These are phyloP conservation scores for Neophaeococcomyces mojaviensis DNA, from an alignment of 2,329 filamentous ascomycete species.

Conservation along the genomic window DNA sequence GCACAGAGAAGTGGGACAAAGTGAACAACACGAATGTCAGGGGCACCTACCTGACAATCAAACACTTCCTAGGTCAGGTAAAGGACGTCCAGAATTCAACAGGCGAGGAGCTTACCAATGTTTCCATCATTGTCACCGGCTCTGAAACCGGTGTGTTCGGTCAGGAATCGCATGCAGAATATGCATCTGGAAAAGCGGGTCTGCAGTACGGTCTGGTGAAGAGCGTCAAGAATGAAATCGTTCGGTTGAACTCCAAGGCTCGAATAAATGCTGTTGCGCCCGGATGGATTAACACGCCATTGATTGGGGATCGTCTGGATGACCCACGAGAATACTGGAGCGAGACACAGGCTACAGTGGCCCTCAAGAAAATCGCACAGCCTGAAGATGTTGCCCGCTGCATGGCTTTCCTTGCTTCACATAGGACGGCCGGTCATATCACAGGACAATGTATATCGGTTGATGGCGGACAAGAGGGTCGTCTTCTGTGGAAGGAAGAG, in stretches of 20 bases:
- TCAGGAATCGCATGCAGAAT: constrained; percentile 44
- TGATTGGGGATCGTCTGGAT: constrained; percentile 44
- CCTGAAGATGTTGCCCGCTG: constrained; percentile 43
- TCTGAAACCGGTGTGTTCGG: constrained; percentile 47
- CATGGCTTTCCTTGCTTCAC: constrained; percentile 44
- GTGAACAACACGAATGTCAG: constrained; percentile 45
- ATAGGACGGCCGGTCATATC: constrained; percentile 47
- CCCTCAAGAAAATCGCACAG: constrained; percentile 41
- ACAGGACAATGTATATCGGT: constrained; percentile 47
- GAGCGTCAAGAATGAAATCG: constrained; percentile 49
- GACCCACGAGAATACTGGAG: constrained; percentile 44
- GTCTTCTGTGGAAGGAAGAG: constrained; percentile 42
- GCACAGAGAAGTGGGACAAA: constrained; percentile 45
- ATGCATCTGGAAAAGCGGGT: constrained; percentile 45
- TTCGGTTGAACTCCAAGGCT: constrained; percentile 42
- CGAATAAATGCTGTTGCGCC: constrained; percentile 48
- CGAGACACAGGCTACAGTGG: constrained; percentile 45
- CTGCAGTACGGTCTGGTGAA: constrained; percentile 47
- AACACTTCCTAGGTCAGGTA: constrained; percentile 45
- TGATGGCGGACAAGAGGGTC: constrained; percentile 46
- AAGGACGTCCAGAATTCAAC: constrained; percentile 32
- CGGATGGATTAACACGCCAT: constrained; percentile 41
- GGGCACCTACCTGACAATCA: constrained; percentile 49
- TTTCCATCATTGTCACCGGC: constrained; percentile 47
- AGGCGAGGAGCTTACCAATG: constrained; percentile 39